These are phyloP conservation scores for Aureobasidium pullulans DNA, from an alignment of 2,329 filamentous ascomycete species.

Conservation along the genomic window DNA sequence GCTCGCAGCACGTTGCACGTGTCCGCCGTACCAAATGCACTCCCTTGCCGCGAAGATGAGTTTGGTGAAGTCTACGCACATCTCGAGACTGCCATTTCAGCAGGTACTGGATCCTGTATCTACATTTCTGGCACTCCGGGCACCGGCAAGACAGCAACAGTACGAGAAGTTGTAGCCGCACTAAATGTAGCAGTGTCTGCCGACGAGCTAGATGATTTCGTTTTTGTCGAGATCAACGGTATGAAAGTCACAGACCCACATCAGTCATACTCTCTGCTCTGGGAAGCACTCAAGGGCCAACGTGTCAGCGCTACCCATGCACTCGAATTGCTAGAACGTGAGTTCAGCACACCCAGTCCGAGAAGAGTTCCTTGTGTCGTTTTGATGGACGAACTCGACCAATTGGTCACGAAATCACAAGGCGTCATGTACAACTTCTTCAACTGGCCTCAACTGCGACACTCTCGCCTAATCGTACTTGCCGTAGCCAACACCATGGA, in stretches of 20 bases:
- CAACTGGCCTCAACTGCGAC: slow-evolving; percentile 90
- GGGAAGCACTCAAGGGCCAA: slow-evolving; percentile 92
- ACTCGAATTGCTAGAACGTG: slow-evolving; percentile 79
- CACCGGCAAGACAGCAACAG: slow-evolving; percentile 94
- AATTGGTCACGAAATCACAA: slow-evolving; percentile 95
- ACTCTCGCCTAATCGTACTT: slow-evolving; percentile 89
- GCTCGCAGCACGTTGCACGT: slow-evolving; percentile 87
- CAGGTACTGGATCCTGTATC: slow-evolving; percentile 90
- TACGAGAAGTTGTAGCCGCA: slow-evolving; percentile 85
- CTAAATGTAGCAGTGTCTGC: slow-evolving; percentile 79
- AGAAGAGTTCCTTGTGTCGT: slow-evolving; percentile 91
- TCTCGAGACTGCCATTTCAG: slow-evolving; percentile 86
- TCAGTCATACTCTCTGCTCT: slow-evolving; percentile 88
- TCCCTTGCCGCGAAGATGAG: slow-evolving; percentile 87
- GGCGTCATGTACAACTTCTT: slow-evolving; percentile 99
- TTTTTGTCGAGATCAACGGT: slow-evolving; percentile 98
- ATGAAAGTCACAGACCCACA: slow-evolving; percentile 99
- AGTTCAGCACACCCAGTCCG: slow-evolving; percentile 87
- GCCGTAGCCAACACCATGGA: slow-evolving; percentile 99
- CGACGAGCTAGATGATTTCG: slow-evolving; percentile 95
- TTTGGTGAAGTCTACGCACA: slow-evolving; percentile 90
- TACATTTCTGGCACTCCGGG: slow-evolving; percentile 99
- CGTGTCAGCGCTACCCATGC: slow-evolving; percentile 88
- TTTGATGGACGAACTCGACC: slow-evolving; percentile 96
- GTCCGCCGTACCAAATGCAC: slow-evolving; percentile 77